phyloP scores from a whole-genome alignment of 495 filamentous ascomycete genomes.

The Poronia punctata region DNA sequence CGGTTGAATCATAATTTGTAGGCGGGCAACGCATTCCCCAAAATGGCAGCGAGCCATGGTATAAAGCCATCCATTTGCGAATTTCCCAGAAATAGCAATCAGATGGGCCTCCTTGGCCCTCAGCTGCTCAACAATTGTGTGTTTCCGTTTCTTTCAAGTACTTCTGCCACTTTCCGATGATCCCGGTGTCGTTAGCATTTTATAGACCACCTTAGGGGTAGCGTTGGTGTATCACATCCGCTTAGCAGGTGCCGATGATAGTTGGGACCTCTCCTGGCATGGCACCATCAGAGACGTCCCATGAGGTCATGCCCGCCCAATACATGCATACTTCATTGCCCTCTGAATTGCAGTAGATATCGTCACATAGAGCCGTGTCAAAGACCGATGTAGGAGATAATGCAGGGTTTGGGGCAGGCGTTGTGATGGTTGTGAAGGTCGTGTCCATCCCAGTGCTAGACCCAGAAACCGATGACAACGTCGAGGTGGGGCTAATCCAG shows the following conservation, averaged over 20 bases:
- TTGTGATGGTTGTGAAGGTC: conserved; percentile 3
- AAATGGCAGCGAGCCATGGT: no score
- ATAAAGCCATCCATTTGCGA: no score
- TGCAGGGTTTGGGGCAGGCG: background rate
- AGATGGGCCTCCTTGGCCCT: background rate
- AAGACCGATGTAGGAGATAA: conserved; percentile 2
- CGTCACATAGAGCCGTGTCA: conserved; percentile 16
- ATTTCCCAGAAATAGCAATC: no score
- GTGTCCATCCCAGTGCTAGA: background rate
- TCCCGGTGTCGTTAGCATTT: no score
- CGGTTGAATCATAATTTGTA: no score
- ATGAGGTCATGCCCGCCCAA: conserved; percentile 25
- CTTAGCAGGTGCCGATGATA: conserved; percentile 18
- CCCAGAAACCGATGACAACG: background rate
- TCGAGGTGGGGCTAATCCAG: background rate
- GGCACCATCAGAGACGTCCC: conserved; percentile 20
- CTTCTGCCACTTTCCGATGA: no score
- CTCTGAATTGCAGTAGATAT: conserved; percentile 16
- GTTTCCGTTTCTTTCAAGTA: no score
- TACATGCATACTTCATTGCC: conserved; percentile 19
- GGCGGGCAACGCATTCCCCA: no score
- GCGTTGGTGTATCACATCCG: background rate
- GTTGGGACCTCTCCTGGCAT: conserved; percentile 22
- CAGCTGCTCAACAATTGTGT: background rate
- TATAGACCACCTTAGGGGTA: no score